Base-by-base conservation (phyloP, 305 asterid species). In the Fraxinus paxiana region DNA sequence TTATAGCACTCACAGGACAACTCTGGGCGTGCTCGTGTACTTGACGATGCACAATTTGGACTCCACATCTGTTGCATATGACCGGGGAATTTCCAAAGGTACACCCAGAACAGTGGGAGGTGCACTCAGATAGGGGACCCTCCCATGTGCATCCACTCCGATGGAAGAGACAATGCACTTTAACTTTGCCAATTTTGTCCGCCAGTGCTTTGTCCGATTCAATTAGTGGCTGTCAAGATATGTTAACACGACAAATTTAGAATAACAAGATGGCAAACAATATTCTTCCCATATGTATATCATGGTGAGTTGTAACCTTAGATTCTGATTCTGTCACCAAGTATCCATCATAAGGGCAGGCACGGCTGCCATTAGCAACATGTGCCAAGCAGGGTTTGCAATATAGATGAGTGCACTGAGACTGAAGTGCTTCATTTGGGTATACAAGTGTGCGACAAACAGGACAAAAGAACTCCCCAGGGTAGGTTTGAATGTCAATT, bases 401-500 rank as follows among this genome's bases (percentile, higher is more conserved):
- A 85, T 92, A 96, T 15, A 95, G 89, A 89, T 95, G 99, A 81
- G 97, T 90, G 88, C 99, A 95, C 59, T 91, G 97, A 10, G 97
- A 82, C 87, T 93, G 97, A 83, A 92, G 84, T 73, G 99, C 98
- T 84, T 95, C 99, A 73, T 83, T 89, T 38, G 98, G 99, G 86
- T 90, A 91, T n/a, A 93, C 94, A 41, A 95, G 98, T n/a, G 99
- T 95, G 33, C 99, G 96, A 84, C 99, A 95, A 82, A 95, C 95
- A 24, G 99, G 98, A 81, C 99, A 95, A 69, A 95, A 95, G 81
- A 93, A 95, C 83, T 94, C 97, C 82, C 97, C 98, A 12, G 97
- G 99, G 85, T 92, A 94, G 77, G 88, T 88, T 41, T 90, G 95
- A 61, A 95, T 90, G 90, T 95, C 93, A 20, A 92, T 76, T 82